These are phyloP conservation scores for Harringtonia lauricola DNA, from an alignment of 2,329 filamentous ascomycete genomes.

Conservation along the genomic window DNA sequence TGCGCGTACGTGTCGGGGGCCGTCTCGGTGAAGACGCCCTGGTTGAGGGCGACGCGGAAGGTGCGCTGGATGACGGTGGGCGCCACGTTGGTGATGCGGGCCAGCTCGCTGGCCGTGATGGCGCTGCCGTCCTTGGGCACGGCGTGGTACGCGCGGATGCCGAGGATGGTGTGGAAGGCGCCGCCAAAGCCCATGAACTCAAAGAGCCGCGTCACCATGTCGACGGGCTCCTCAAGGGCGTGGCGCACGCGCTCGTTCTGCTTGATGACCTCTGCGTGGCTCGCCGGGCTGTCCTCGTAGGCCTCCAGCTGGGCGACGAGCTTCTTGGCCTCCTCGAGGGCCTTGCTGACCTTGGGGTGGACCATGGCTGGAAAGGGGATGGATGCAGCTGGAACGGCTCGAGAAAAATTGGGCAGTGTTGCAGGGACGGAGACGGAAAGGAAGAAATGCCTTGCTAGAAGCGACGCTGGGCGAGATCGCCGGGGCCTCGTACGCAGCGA, in stretches of 20 bases:
- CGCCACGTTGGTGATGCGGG: neutral
- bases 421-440: too few species aligned
- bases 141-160: slow-evolving; percentile 3
- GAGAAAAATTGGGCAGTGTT: too few species aligned
- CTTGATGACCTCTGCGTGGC: neutral
- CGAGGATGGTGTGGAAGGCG: neutral
- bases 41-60: neutral
- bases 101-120: slow-evolving; percentile 1
- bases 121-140: neutral
- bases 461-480: too few species aligned
- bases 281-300: neutral
- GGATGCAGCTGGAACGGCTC: too few species aligned
- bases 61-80: slow-evolving; percentile 3
- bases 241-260: neutral
- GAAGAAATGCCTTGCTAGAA: too few species aligned
- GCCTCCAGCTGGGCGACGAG: slow-evolving; percentile 2
- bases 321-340: slow-evolving; percentile 1
- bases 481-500: too few species aligned
- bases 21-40: slow-evolving; percentile 2
- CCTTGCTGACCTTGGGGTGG: neutral
- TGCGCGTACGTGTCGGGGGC: slow-evolving; percentile 1
- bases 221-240: neutral
- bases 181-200: neutral
- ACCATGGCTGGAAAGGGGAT: neutral
- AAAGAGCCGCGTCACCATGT: neutral